Percentiles rank a stretch among this genome's conserved stretches.
These are phyloP conservation scores for Lentinus brumalis DNA, from an alignment of 768 basidiomycete species.

Conservation along the genomic window DNA sequence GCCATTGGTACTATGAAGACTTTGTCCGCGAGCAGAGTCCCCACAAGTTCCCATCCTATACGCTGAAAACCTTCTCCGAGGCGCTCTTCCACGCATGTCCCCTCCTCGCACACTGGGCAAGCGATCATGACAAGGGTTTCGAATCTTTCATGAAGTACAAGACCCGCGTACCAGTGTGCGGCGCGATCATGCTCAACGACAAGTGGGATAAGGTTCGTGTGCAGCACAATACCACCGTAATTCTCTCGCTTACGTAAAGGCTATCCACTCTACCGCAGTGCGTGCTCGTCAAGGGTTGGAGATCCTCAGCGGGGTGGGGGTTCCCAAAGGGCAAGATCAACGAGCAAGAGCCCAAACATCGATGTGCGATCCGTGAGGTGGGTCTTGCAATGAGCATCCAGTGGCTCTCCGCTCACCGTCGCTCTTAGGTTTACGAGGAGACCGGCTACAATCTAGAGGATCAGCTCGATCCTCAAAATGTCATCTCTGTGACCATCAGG, in stretches of 20 bases:
- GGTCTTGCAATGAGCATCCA: background rate
- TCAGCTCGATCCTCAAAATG: slow-evolving; percentile 63
- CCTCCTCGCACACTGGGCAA: slow-evolving; percentile 77
- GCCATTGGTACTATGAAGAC: slow-evolving; percentile 99
- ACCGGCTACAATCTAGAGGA: slow-evolving; percentile 89
- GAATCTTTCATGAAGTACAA: slow-evolving; percentile 95
- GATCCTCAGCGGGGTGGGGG: slow-evolving; percentile 95
- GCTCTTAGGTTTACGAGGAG: slow-evolving; percentile 88
- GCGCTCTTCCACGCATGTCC: slow-evolving; percentile 88
- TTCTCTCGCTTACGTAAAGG: slow-evolving; percentile 15
- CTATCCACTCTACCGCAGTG: slow-evolving; percentile 53
- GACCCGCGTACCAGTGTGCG: slow-evolving; percentile 94
- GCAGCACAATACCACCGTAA: slow-evolving; percentile 3
- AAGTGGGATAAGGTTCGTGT: slow-evolving; percentile 84
- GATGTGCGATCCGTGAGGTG: slow-evolving; percentile 93
- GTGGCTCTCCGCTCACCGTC: slow-evolving; percentile 11
- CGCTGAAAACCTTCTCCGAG: slow-evolving; percentile 91
- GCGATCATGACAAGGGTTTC: slow-evolving; percentile 85
- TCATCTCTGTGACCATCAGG: slow-evolving; percentile 83
- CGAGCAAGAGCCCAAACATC: slow-evolving; percentile 79
- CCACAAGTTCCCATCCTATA: slow-evolving; percentile 75
- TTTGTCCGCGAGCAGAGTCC: slow-evolving; percentile 93
- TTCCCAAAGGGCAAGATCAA: slow-evolving; percentile 99
- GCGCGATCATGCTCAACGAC: slow-evolving; percentile 93
- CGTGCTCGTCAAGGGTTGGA: slow-evolving; percentile 98